These are phyloP conservation scores for Termitomyces heimii DNA, from an alignment of 768 basidiomycete genomes.

Conservation along the genomic window DNA sequence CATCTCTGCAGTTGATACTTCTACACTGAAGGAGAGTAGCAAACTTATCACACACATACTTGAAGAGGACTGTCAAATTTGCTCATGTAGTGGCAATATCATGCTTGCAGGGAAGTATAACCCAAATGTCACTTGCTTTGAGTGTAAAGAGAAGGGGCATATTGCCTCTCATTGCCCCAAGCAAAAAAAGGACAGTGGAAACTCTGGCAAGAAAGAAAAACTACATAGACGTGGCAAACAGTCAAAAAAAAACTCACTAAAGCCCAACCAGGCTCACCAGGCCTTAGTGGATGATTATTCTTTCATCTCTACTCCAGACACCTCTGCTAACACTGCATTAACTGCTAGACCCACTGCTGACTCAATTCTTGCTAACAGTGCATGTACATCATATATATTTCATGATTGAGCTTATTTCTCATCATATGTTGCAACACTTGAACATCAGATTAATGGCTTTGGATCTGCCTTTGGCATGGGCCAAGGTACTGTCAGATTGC, in stretches of 20 bases:
- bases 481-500: not conserved
- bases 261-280: not conserved
- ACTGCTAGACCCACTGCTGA: not conserved
- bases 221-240: not conserved
- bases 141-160: slow-evolving; percentile 8
- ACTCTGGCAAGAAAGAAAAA: not conserved
- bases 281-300: slow-evolving; percentile 1
- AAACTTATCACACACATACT: not conserved
- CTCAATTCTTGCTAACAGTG: slow-evolving; percentile 4
- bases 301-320: not conserved
- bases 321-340: not conserved
- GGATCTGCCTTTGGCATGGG: not conserved
- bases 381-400: slow-evolving; percentile 4
- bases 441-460: slow-evolving; percentile 4
- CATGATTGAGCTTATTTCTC: not conserved
- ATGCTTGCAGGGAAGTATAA: slow-evolving; percentile 12
- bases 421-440: slow-evolving; percentile 1
- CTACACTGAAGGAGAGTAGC: slow-evolving; percentile 11
- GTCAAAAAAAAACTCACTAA: not conserved
- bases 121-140: slow-evolving; percentile 10
- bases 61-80: slow-evolving; percentile 16
- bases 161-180: slow-evolving; percentile 1
- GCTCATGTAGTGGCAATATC: slow-evolving; percentile 7
- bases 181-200: not conserved
- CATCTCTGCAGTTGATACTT: slow-evolving; percentile 15